Percentiles rank a stretch among this genome's conserved stretches.
phyloP scores from a whole-genome alignment of 2,329 filamentous ascomycete genomes.

The Phialophora verrucosa region DNA sequence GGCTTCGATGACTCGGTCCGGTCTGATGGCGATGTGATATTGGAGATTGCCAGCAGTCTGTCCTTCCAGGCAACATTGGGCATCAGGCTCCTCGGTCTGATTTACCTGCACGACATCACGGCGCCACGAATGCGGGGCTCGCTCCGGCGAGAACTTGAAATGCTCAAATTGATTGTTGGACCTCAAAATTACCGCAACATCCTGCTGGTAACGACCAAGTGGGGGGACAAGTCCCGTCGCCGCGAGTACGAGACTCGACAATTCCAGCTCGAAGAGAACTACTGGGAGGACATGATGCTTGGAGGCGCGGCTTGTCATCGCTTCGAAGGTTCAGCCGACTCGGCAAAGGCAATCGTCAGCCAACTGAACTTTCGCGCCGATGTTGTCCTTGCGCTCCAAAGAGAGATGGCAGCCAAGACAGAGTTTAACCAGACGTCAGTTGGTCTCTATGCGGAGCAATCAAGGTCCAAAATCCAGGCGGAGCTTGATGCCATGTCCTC shows the following conservation, averaged over 20 bases:
- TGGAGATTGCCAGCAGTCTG: background rate
- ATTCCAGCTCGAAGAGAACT: background rate
- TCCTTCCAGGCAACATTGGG: background rate
- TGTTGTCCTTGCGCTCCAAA: background rate
- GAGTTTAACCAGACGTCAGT: background rate
- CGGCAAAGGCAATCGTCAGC: background rate
- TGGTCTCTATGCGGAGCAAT: background rate
- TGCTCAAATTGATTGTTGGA: background rate
- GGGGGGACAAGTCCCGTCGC: background rate
- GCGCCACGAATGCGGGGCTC: background rate
- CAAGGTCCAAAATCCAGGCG: background rate
- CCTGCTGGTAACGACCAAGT: background rate
- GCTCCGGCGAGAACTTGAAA: background rate
- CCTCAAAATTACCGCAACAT: conserved; percentile 2
- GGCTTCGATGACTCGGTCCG: conserved; percentile 1
- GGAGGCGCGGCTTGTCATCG: background rate
- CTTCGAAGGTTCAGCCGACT: conserved; percentile 2
- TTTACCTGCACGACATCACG: conserved; percentile 1
- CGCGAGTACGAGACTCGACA: background rate
- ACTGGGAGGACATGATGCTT: background rate
- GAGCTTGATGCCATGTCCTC: conserved; percentile 2
- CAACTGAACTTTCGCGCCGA: background rate
- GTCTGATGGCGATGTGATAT: background rate
- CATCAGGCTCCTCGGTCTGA: background rate
- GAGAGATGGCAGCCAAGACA: background rate